Percentiles rank a stretch among this genome's conserved stretches.
Conservation (phyloP, 2,329 filamentous ascomycete genomes). For the Clarireedia monteithiana region DNA sequence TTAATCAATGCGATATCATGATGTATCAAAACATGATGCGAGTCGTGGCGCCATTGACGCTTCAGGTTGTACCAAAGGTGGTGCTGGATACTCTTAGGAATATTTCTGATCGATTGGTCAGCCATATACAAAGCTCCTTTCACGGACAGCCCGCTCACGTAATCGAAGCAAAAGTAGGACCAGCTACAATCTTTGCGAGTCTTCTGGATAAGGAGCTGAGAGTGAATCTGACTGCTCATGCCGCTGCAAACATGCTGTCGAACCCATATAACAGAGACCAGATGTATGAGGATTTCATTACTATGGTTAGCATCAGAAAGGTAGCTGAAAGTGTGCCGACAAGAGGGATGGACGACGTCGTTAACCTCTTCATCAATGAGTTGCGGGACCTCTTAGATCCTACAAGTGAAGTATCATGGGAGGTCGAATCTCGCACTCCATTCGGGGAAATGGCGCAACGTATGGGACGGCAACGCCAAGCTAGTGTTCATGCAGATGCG, state of each 20-base stretch:
- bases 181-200: constrained; percentile 80
- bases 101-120: constrained; percentile 74
- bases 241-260: constrained; percentile 85
- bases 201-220: constrained; percentile 80
- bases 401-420: constrained; percentile 51
- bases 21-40: constrained; percentile 97
- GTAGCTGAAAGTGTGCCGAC: constrained; percentile 56
- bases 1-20: constrained; percentile 89
- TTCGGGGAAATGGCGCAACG: constrained; percentile 49
- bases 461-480: constrained; percentile 36
- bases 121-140: constrained; percentile 79
- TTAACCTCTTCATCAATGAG: constrained; percentile 55
- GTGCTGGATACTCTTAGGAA: constrained; percentile 82
- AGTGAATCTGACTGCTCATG: constrained; percentile 89
- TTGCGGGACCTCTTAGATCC: constrained; percentile 66
- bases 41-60: constrained; percentile 78
- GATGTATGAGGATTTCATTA: constrained; percentile 92
- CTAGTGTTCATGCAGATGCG: constrained; percentile 32
- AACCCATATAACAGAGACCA: constrained; percentile 84
- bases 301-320: constrained; percentile 54
- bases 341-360: constrained; percentile 58
- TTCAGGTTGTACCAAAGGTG: constrained; percentile 83
- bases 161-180: constrained; percentile 76
- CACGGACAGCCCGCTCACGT: constrained; percentile 80
- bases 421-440: constrained; percentile 52